A percentile compares a stretch with the other conserved stretches of the same genome.
phyloP scores from a whole-genome alignment of 148 eudicot genomes.

The Cornus florida region DNA sequence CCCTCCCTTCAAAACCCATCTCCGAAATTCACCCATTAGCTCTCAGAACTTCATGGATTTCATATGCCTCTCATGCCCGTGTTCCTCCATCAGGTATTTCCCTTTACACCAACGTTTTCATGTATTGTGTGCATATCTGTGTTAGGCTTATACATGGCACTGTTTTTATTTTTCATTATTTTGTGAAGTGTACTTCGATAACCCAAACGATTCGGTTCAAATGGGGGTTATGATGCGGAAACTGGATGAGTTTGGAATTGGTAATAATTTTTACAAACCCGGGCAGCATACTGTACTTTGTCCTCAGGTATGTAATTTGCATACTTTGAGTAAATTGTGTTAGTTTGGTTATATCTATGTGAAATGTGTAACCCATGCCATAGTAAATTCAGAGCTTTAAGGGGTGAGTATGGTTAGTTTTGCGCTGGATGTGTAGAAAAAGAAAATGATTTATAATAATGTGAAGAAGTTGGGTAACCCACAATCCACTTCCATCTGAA shows the following conservation, averaged over 20 bases:
- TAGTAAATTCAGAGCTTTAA: no score
- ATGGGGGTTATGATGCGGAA: constrained; percentile 34
- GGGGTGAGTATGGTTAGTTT: no score
- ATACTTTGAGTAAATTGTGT: neutral
- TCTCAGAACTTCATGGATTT: constrained; percentile 18
- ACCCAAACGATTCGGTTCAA: constrained; percentile 10
- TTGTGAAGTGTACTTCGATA: constrained; percentile 41
- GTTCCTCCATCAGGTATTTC: constrained; percentile 35
- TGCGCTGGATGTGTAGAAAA: no score
- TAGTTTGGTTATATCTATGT: neutral
- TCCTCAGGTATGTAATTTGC: constrained; percentile 46
- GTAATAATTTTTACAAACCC: constrained; percentile 30
- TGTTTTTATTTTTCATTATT: constrained; percentile 13
- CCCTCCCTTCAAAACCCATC: constrained; percentile 11
- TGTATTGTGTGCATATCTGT: neutral
- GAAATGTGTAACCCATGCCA: neutral
- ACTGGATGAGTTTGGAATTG: constrained; percentile 55
- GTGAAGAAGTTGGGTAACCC: no score
- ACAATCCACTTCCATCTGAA: no score
- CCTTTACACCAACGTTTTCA: neutral
- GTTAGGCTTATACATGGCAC: neutral
- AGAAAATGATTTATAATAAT: no score
- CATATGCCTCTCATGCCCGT: constrained; percentile 32
- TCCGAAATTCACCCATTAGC: constrained; percentile 18
- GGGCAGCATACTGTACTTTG: constrained; percentile 58